A percentile compares a stretch with the other conserved stretches of the same genome.
Conservation (phyloP, 2,329 filamentous ascomycete genomes). For the Madurella fahalii region DNA sequence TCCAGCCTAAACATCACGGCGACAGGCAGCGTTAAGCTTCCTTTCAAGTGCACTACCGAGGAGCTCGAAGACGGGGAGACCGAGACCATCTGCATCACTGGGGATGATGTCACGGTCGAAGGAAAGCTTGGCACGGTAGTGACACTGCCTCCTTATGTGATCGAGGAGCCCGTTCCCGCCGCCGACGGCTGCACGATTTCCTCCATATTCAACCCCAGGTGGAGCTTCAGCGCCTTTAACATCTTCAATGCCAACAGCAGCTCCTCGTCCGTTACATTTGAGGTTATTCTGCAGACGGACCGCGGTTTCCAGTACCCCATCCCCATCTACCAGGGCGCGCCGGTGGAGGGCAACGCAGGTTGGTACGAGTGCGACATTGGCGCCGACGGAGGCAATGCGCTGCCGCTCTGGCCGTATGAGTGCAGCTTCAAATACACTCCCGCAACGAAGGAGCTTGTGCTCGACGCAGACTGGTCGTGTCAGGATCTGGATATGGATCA, state of each 20-base stretch:
- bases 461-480: conserved; percentile 26
- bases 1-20: conserved; percentile 22
- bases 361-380: conserved; percentile 23
- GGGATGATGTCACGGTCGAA: background rate
- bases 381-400: conserved; percentile 13
- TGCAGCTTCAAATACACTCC: conserved; percentile 19
- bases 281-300: conserved; percentile 20
- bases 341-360: background rate
- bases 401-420: conserved; percentile 21
- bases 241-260: background rate
- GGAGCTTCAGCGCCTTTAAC: conserved; percentile 22
- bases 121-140: conserved; percentile 6
- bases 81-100: conserved; percentile 12
- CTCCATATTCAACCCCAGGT: conserved; percentile 22
- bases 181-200: conserved; percentile 25
- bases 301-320: conserved; percentile 22
- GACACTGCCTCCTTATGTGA: conserved; percentile 22
- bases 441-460: conserved; percentile 10
- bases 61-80: conserved; percentile 1
- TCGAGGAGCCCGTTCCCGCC: conserved; percentile 22
- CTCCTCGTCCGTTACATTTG: conserved; percentile 17
- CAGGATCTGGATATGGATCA: conserved; percentile 22
- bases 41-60: conserved; percentile 20
- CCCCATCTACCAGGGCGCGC: conserved; percentile 14
- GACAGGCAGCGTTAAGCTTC: conserved; percentile 15